These are phyloP conservation scores for Fusarium phyllophilum DNA, from an alignment of 2,329 filamentous ascomycete genomes.

Conservation along the genomic window DNA sequence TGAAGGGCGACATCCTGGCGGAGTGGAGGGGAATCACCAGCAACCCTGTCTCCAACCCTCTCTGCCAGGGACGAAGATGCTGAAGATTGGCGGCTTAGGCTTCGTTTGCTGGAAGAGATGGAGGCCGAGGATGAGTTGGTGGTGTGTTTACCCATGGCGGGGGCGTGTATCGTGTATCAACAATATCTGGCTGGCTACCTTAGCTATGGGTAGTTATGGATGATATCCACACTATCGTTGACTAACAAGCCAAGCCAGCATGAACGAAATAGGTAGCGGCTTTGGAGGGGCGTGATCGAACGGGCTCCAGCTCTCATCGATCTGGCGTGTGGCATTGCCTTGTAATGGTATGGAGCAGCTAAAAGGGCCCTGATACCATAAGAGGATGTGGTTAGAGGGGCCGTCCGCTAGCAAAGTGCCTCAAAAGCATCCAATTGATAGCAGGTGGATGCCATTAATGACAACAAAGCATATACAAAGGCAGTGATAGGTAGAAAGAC, in stretches of 20 bases:
- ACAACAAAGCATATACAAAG: not conserved
- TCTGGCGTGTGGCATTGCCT: conserved; percentile 8
- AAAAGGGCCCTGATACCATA: conserved; percentile 7
- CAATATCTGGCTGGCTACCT: not conserved
- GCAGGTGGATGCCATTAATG: not conserved
- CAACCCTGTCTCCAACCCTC: conserved; percentile 39
- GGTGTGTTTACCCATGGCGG: conserved; percentile 45
- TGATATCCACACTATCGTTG: conserved; percentile 1
- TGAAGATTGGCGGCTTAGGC: conserved; percentile 37
- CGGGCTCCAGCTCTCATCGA: conserved; percentile 17
- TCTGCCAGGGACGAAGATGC: conserved; percentile 38
- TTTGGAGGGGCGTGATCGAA: conserved; percentile 24
- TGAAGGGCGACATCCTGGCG: conserved; percentile 48
- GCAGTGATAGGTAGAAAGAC: conserved; percentile 1
- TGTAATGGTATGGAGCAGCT: conserved; percentile 17
- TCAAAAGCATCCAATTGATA: not conserved
- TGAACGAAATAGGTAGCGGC: not conserved
- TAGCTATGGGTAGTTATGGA: not conserved
- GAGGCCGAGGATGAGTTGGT: conserved; percentile 25
- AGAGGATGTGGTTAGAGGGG: not conserved
- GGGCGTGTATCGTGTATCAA: conserved; percentile 21
- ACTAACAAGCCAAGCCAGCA: conserved; percentile 2
- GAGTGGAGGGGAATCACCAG: conserved; percentile 41
- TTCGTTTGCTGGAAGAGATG: conserved; percentile 34
- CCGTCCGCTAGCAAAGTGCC: not conserved